Percentiles rank a stretch among this genome's conserved stretches.
phyloP scores from a whole-genome alignment of 2,329 filamentous ascomycete genomes.

The Chaetoscypha palmicola region DNA sequence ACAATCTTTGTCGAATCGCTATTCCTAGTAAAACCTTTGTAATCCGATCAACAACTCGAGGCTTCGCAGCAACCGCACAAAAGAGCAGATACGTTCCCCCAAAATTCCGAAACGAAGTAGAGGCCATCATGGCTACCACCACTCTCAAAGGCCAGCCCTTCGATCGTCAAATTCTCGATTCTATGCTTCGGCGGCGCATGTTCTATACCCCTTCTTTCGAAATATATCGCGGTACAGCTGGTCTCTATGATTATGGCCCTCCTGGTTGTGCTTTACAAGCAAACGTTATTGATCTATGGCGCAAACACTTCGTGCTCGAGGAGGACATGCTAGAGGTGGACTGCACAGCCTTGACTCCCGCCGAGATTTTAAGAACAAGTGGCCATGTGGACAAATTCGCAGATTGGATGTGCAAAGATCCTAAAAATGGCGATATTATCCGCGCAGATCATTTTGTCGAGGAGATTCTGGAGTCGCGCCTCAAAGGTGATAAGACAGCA shows the following conservation, averaged over 20 bases:
- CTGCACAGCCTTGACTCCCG: constrained; percentile 86
- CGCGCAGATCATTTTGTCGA: constrained; percentile 95
- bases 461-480: constrained; percentile 77
- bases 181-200: constrained; percentile 76
- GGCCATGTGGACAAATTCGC: constrained; percentile 93
- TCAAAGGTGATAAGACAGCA: constrained; percentile 89
- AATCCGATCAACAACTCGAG: constrained; percentile 26
- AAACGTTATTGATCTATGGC: constrained; percentile 65
- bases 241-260: constrained; percentile 65
- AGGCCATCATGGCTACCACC: constrained; percentile 52
- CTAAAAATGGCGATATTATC: constrained; percentile 94
- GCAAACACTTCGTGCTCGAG: constrained; percentile 67
- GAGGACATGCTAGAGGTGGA: constrained; percentile 72
- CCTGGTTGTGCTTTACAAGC: constrained; percentile 62
- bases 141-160: constrained; percentile 87
- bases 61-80: constrained; percentile 34
- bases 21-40: constrained; percentile 12
- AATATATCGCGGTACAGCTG: constrained; percentile 83
- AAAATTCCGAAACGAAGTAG: constrained; percentile 29
- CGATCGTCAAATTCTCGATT: constrained; percentile 74
- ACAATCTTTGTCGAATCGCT: constrained; percentile 33
- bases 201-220: constrained; percentile 97
- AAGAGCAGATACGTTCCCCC: constrained; percentile 31
- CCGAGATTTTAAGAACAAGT: constrained; percentile 88
- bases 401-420: constrained; percentile 99